phyloP scores from a whole-genome alignment of 345 rosid species.

The Eucalyptus virginea region DNA sequence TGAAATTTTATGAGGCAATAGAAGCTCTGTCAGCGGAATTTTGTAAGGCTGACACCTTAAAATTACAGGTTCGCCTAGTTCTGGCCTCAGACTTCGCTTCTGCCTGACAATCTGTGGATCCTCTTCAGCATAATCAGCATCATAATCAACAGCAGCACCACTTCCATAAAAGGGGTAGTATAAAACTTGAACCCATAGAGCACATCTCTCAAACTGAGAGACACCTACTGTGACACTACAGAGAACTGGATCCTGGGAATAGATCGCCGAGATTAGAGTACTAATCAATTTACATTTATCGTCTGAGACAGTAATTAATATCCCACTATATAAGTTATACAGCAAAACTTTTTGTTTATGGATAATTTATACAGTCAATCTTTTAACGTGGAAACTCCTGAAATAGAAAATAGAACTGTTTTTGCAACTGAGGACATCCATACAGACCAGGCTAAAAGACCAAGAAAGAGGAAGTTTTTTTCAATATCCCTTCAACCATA shows the following conservation, averaged over 20 bases:
- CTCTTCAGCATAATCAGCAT: constrained; percentile 82
- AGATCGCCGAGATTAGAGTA: background rate
- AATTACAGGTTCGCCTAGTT: constrained; percentile 95
- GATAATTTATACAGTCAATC: background rate
- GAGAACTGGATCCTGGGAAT: constrained; percentile 69
- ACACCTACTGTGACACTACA: constrained; percentile 96
- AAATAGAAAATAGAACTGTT: background rate
- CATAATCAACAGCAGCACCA: constrained; percentile 70
- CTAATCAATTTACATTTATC: background rate
- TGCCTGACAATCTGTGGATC: constrained; percentile 78
- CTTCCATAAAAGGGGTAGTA: constrained; percentile 95
- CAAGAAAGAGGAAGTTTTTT: background rate
- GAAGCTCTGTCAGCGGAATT: constrained; percentile 92
- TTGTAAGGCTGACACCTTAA: constrained; percentile 96
- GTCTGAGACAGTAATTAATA: background rate
- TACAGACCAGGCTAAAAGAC: background rate
- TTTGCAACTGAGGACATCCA: background rate
- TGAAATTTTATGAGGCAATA: constrained; percentile 86
- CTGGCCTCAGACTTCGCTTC: constrained; percentile 73
- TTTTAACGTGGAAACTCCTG: background rate
- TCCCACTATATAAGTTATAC: background rate
- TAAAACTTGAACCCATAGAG: constrained; percentile 92
- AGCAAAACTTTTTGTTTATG: background rate
- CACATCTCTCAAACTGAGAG: constrained; percentile 93
- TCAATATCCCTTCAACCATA: background rate